Evolutionary conservation across 2,329 filamentous ascomycete species (phyloP).

Genomic region (Colletotrichum sp.): DNA sequence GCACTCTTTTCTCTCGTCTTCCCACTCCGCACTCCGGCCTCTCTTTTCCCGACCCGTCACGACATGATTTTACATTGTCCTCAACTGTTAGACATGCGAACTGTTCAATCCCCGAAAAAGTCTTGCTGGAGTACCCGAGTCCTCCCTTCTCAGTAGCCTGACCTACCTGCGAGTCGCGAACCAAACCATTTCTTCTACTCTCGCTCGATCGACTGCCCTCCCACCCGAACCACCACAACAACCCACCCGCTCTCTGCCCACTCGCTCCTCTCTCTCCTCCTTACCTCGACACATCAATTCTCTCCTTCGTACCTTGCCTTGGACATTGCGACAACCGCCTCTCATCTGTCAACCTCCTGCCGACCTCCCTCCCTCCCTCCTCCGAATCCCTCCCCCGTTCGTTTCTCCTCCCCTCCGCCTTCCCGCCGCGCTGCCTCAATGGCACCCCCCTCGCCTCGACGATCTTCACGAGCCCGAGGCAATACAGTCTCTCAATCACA

Average conservation of each 20-base stretch:
- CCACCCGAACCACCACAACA: slow-evolving; percentile 17
- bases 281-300: slow-evolving; percentile 27
- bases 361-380: slow-evolving; percentile 33
- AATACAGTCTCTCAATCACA: slow-evolving; percentile 77
- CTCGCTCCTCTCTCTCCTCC: slow-evolving; percentile 25
- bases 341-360: slow-evolving; percentile 33
- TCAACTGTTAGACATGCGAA: slow-evolving; percentile 23
- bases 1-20: slow-evolving; percentile 19
- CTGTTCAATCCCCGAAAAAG: slow-evolving; percentile 15
- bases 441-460: slow-evolving; percentile 75
- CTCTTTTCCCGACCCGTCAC: slow-evolving; percentile 10
- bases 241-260: slow-evolving; percentile 18
- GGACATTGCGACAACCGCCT: slow-evolving; percentile 32
- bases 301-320: slow-evolving; percentile 29
- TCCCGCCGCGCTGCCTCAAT: slow-evolving; percentile 44
- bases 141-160: slow-evolving; percentile 20
- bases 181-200: slow-evolving; percentile 17
- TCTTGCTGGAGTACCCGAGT: slow-evolving; percentile 21
- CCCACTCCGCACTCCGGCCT: slow-evolving; percentile 17
- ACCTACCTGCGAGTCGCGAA: slow-evolving; percentile 14
- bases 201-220: slow-evolving; percentile 15
- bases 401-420: slow-evolving; percentile 2
- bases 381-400: slow-evolving; percentile 27
- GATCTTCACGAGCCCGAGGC: slow-evolving; percentile 88
- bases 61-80: slow-evolving; percentile 19